Base-by-base conservation (phyloP, 1,139 yeast genomes). In the Sugiyamaella novakii region DNA sequence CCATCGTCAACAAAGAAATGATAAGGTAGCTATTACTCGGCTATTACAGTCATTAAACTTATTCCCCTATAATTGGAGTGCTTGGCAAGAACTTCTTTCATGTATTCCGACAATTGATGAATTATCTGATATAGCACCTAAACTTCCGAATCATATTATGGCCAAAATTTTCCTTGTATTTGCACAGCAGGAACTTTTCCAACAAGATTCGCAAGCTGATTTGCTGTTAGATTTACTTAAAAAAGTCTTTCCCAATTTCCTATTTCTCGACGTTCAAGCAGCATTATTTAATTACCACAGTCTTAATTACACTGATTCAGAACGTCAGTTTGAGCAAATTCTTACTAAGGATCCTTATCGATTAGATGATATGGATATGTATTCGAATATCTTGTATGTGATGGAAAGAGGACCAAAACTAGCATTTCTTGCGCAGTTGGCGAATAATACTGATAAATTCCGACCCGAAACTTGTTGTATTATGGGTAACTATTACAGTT, bases 391-490 rank as follows among this genome's bases (percentile, higher is more conserved):
- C 69, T 75, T 94, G 38, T 94, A 89, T 63, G 98, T 94, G 28
- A 88, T 88, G 87, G 97, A 89, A 60, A 87, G 88, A 64, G 78
- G 82, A 54, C 76, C 95, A 1, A 89, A 92, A 64, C 74, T 94
- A 25, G 86, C 97, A 15, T 87, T 79, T 59, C 68, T 94, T 46
- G 97, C 98, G 1, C 97, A 89, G 61, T 78, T 84, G 63, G 88
- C 95, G 0, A 79, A 87, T 0, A 80, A 81, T 48, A 80, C 91
- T 19, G 98, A 94, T 68, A 84, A 83, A 61, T 88, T 87, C 64
- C 76, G 96, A 46, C 94, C 98, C 0, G 98, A 94, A 65, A 87
- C 98, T 1, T 91, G 98, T 66, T 89, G 97, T 61, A 86, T 92
- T 18, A 76, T 91, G 27, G 98, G 98, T 5, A 92, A 94, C 65